Evolutionary conservation across 2,329 filamentous ascomycete genomes (phyloP).

Genomic region (Lasiodiplodia citricola): DNA sequence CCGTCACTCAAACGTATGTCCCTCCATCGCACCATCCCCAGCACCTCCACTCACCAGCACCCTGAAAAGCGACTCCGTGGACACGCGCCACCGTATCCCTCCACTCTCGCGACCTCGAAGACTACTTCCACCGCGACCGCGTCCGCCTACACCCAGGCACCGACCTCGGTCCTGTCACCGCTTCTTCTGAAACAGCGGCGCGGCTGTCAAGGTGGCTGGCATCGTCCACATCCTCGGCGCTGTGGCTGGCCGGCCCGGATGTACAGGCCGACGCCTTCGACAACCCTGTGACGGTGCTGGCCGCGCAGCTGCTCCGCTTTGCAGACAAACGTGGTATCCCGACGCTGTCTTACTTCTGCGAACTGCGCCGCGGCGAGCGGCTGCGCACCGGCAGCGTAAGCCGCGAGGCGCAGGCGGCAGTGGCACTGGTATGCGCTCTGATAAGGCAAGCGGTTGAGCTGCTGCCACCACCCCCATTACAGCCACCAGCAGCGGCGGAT

Average conservation of each 20-base stretch:
- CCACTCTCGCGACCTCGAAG: conserved; percentile 24
- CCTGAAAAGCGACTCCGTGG: neutral
- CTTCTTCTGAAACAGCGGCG: neutral
- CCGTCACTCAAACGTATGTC: too few relatives aligned
- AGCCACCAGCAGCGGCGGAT: too few relatives aligned
- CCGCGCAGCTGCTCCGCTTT: conserved; percentile 25
- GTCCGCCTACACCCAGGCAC: conserved; percentile 5
- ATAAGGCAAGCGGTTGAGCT: conserved; percentile 28
- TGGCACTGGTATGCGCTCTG: conserved; percentile 26
- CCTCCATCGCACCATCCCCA: too few relatives aligned
- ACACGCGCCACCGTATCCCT: neutral
- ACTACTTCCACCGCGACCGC: conserved; percentile 27
- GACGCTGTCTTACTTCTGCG: conserved; percentile 28
- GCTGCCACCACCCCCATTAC: conserved; percentile 4
- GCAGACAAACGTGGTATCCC: conserved; percentile 19
- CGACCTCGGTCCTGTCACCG: neutral
- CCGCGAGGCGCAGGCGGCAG: conserved; percentile 20
- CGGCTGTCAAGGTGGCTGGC: conserved; percentile 22
- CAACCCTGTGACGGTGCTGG: conserved; percentile 18
- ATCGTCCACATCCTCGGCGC: neutral
- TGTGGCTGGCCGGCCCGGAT: conserved; percentile 17
- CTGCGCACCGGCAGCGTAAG: neutral
- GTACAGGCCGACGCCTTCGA: conserved; percentile 17
- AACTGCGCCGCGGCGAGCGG: conserved; percentile 8
- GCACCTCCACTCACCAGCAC: too few relatives aligned